Percentiles rank a stretch among this genome's conserved stretches.
Evolutionary conservation across 208 protist species (phyloP).

Genomic region (Crithidia sp.): DNA sequence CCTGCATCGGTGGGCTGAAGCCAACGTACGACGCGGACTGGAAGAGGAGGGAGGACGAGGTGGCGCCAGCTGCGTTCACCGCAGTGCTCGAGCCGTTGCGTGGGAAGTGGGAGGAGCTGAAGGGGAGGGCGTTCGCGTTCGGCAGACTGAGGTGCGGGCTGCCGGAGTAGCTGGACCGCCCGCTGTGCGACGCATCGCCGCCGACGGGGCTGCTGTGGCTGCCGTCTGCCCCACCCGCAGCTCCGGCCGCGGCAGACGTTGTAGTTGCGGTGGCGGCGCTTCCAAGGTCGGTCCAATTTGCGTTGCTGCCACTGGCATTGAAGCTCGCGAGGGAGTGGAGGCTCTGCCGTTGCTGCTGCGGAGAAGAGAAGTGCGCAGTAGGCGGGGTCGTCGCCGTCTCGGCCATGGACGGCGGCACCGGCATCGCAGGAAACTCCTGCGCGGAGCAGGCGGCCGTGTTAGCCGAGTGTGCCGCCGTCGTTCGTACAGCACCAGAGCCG

Average conservation of each 20-base stretch:
- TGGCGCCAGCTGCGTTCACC: not conserved
- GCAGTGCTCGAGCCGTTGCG: not conserved
- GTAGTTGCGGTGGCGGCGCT: not conserved
- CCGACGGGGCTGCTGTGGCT: not conserved
- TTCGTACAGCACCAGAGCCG: too few relatives aligned
- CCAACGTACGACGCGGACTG: not conserved
- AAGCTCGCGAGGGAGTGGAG: conserved; percentile 3
- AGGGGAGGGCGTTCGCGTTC: not conserved
- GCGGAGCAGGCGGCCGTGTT: conserved; percentile 3
- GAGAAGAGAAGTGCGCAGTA: not conserved
- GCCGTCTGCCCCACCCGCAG: not conserved
- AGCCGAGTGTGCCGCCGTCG: not conserved
- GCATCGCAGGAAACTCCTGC: conserved; percentile 15
- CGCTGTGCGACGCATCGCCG: conserved; percentile 9
- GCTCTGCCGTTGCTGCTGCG: not conserved
- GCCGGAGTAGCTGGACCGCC: conserved; percentile 14
- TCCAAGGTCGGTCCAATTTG: not conserved
- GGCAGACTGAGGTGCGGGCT: conserved; percentile 21
- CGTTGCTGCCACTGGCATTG: not conserved
- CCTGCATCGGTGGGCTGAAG: conserved; percentile 6
- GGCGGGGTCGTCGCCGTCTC: not conserved
- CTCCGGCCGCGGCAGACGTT: not conserved
- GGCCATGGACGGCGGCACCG: not conserved
- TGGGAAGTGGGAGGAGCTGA: not conserved
- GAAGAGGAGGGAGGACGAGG: not conserved